Base-by-base conservation (phyloP, 352 stramenopile genomes). In the Phytophthora ohioensis region DNA sequence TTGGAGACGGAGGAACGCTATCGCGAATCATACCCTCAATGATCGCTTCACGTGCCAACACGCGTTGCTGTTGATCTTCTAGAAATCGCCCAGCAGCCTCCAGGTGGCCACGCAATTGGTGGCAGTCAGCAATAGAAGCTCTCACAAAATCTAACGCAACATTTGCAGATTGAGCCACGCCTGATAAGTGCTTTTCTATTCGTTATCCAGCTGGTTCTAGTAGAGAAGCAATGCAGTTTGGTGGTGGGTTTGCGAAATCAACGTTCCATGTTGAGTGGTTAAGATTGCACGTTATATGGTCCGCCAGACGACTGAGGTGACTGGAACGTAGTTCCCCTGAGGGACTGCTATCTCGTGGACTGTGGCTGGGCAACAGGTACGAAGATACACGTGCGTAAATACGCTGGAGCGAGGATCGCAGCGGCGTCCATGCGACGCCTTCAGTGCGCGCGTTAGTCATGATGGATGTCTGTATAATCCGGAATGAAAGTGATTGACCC, bases 91-190 rank as follows among this genome's bases (percentile, higher is more conserved):
- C 41, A 15, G 45, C 54, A 12, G 41, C 17, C 27, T 64, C 52
- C 15, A 17, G 46, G 11, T 61, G 42, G 7, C 41, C 41, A 27
- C 3, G 32, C 17, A 64, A 31, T 11, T 48, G 45, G 39, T 55
- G 9, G 17, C 42, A 27, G 32, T 72, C 36, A 2, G 17, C 63
- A 45, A 63, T 38, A 8, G 43, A 64, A 5, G 5, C 12, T 34
- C 6, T 61, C 69, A 66, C 38, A 59, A n/a, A 51, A 52, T 15
- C 21, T 21, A 62, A 47, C 3, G 58, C 51, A 51, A 66, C 32
- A 27, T 60, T 17, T 27, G 27, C 46, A 7, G 67, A 63, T 30
- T 36, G 47, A 13, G n/a, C 42, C 1, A 53, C 7, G 27, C n/a
- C n/a, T 17, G 46, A 34, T 6, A 65, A 3, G 49, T 62, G 51